Conservation (phyloP, 2,329 filamentous ascomycete genomes). For the Monosporascus sp. region DNA sequence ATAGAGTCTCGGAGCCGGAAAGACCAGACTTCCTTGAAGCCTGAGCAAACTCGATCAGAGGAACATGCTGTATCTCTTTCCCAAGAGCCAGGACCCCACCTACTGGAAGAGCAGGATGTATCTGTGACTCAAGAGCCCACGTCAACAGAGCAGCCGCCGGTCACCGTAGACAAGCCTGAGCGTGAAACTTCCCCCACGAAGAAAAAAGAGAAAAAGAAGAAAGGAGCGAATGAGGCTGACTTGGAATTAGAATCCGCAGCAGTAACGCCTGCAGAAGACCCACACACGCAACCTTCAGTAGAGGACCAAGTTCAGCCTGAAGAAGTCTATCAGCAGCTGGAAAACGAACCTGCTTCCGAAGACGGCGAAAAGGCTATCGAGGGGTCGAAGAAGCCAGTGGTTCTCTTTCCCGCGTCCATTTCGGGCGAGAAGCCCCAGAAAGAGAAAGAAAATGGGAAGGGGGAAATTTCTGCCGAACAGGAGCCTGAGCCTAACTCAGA, state of each 20-base stretch:
- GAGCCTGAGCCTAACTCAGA: conserved; percentile 4
- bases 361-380: not conserved
- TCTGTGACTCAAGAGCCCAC: conserved; percentile 1
- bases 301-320: conserved; percentile 1
- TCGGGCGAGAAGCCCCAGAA: conserved; percentile 8
- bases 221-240: conserved; percentile 1
- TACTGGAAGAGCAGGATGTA: not conserved
- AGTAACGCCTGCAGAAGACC: conserved; percentile 1
- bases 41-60: not conserved
- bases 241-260: not conserved
- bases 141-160: conserved; percentile 1
- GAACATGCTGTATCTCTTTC: conserved; percentile 8
- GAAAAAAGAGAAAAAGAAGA: conserved; percentile 22
- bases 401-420: not conserved
- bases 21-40: not conserved
- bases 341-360: conserved; percentile 8
- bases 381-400: not conserved
- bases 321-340: not conserved
- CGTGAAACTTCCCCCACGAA: conserved; percentile 14
- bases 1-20: not conserved
- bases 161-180: conserved; percentile 4
- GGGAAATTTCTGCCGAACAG: conserved; percentile 7
- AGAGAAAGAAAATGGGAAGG: conserved; percentile 28
- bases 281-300: not conserved
- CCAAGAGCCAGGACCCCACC: conserved; percentile 6